These are phyloP conservation scores for Eucalyptus guilfoylei DNA, from an alignment of 345 rosid species.

Conservation along the genomic window DNA sequence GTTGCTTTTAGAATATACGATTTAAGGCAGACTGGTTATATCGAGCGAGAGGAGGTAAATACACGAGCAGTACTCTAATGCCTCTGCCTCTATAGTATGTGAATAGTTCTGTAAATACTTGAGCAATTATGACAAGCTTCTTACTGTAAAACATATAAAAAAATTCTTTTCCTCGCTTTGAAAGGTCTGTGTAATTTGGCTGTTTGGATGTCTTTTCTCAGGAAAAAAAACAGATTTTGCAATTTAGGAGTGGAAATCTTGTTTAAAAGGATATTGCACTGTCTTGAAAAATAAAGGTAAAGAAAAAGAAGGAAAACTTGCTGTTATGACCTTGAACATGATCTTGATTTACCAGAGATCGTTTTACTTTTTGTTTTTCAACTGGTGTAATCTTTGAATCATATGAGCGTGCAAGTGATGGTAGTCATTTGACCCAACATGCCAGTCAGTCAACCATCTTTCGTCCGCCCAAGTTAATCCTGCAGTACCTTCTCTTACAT, in stretches of 20 bases:
- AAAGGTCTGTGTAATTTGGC: neutral
- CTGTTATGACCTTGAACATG: neutral
- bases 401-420: neutral
- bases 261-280: neutral
- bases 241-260: neutral
- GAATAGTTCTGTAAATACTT: neutral
- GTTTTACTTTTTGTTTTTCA: neutral
- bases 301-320: neutral
- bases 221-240: neutral
- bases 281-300: neutral
- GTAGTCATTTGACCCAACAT: neutral
- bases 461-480: neutral
- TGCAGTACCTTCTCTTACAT: neutral
- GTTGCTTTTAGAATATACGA: constrained; percentile 20
- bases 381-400: neutral
- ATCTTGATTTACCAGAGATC: neutral
- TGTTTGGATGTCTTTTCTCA: neutral
- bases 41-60: constrained; percentile 21
- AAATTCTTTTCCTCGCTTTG: neutral
- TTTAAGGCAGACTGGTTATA: constrained; percentile 17
- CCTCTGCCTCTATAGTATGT: neutral
- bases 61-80: neutral
- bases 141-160: neutral
- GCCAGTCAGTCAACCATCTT: neutral
- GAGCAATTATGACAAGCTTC: neutral